These are phyloP conservation scores for Fusarium marasasianum DNA, from an alignment of 2,329 filamentous ascomycete genomes.

Conservation along the genomic window DNA sequence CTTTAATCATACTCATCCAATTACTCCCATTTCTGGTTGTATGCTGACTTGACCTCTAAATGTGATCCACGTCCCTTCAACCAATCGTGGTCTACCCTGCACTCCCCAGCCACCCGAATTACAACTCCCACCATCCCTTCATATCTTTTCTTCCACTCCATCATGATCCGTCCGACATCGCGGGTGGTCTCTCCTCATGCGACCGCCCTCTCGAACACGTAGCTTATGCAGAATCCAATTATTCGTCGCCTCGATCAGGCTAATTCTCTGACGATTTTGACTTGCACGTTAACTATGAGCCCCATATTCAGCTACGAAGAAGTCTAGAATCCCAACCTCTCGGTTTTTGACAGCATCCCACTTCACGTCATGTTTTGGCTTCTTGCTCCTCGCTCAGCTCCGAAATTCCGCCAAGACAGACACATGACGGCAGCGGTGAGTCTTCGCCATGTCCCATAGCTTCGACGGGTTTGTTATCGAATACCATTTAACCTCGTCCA, in stretches of 20 bases:
- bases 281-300: slow-evolving; percentile 10
- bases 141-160: slow-evolving; percentile 32
- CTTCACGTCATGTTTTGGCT: slow-evolving; percentile 13
- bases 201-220: slow-evolving; percentile 34
- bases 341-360: slow-evolving; percentile 4
- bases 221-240: slow-evolving; percentile 26
- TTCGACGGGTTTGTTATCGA: neutral
- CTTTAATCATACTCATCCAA: neutral
- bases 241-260: neutral
- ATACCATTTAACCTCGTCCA: neutral
- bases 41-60: neutral
- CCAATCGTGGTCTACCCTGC: slow-evolving; percentile 31
- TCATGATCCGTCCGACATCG: slow-evolving; percentile 18
- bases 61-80: neutral
- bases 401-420: neutral
- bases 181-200: slow-evolving; percentile 40
- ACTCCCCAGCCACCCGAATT: slow-evolving; percentile 42
- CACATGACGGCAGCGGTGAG: slow-evolving; percentile 25
- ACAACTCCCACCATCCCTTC: slow-evolving; percentile 21
- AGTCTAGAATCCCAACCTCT: slow-evolving; percentile 14
- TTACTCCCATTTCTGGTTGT: neutral
- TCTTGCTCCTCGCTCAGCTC: slow-evolving; percentile 7
- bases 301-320: slow-evolving; percentile 6
- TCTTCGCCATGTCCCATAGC: neutral
- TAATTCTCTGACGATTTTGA: neutral